Conservation (phyloP, 306 rosid species). For the Gleditsia sinensis region DNA sequence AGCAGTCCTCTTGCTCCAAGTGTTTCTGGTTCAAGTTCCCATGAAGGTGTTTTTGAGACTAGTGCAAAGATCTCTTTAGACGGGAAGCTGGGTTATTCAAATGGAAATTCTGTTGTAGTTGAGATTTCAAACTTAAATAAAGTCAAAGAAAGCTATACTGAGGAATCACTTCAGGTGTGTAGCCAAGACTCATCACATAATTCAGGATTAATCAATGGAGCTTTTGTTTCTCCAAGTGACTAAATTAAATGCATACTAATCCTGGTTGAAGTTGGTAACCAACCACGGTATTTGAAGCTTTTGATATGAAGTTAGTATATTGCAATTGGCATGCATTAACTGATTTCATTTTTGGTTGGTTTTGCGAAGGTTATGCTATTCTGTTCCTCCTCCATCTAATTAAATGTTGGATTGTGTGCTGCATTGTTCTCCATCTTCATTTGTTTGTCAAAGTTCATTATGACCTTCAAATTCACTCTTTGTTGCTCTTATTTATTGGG, state of each 20-base stretch:
- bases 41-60: slow-evolving; percentile 95
- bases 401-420: slow-evolving; percentile 24
- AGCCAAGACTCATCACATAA: background rate
- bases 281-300: background rate
- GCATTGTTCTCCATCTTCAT: background rate
- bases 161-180: slow-evolving; percentile 92
- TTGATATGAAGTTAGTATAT: background rate
- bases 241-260: slow-evolving; percentile 11
- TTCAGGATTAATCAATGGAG: slow-evolving; percentile 13
- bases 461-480: slow-evolving; percentile 1
- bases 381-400: slow-evolving; percentile 18
- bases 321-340: slow-evolving; percentile 6
- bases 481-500: slow-evolving; percentile 7
- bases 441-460: slow-evolving; percentile 10
- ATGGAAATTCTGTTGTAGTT: slow-evolving; percentile 86
- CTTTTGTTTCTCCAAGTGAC: slow-evolving; percentile 15
- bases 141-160: slow-evolving; percentile 95
- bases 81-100: slow-evolving; percentile 84
- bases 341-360: background rate
- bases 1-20: slow-evolving; percentile 99
- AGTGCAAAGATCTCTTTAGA: slow-evolving; percentile 82
- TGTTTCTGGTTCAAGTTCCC: slow-evolving; percentile 85
- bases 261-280: slow-evolving; percentile 15
- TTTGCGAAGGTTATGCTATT: slow-evolving; percentile 12
- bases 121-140: slow-evolving; percentile 89